Base-by-base conservation (phyloP, 306 rosid genomes). In the Acacia crassicarpa region DNA sequence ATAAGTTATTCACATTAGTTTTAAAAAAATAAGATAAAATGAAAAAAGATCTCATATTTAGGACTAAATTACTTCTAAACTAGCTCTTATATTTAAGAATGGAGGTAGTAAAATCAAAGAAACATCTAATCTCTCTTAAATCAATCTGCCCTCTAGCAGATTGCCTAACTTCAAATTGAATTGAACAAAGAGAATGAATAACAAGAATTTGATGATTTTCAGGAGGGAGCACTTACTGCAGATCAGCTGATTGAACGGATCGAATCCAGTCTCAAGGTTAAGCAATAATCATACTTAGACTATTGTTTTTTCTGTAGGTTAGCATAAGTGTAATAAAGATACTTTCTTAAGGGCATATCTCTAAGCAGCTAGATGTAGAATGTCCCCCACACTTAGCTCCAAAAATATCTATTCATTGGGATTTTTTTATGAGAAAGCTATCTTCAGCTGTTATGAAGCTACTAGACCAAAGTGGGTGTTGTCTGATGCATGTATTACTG, bases 221-320 rank as follows among this genome's bases (percentile, higher is more conserved):
- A 95, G 98, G 99, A 95, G 90, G 99, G 99, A 61, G 99, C 99
- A 59, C 65, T 93, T 83, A 53, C 79, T 51, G 98, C 93, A 38
- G 84, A 87, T 80, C 94, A 95, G 83, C 94, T 95, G 20, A 77
- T 89, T 56, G 87, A 93, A 84, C 91, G 92, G 74, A 82, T 95
- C 51, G 98, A 93, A 87, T 78, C 86, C 9, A 80, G 92, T 67
- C 83, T 95, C 84, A 82, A 86, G 76, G 94, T 89, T 23, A 91
- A 86, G 84, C 92, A 93, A 79, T 91, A 95, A 79, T 67, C 48
- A 61, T 25, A 48, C 92, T 86, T 71, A 86, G 90, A 77, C 78
- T 74, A 48, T 71, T 17, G 56, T 46, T 14, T 53, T 23, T 0
- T 15, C 58, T 69, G 22, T 48, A 22, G 35, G 45, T 78, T 16